Percentiles rank a stretch among this genome's conserved stretches.
These are phyloP conservation scores for Haplographium delicatum DNA, from an alignment of 495 filamentous ascomycete genomes.

Conservation along the genomic window DNA sequence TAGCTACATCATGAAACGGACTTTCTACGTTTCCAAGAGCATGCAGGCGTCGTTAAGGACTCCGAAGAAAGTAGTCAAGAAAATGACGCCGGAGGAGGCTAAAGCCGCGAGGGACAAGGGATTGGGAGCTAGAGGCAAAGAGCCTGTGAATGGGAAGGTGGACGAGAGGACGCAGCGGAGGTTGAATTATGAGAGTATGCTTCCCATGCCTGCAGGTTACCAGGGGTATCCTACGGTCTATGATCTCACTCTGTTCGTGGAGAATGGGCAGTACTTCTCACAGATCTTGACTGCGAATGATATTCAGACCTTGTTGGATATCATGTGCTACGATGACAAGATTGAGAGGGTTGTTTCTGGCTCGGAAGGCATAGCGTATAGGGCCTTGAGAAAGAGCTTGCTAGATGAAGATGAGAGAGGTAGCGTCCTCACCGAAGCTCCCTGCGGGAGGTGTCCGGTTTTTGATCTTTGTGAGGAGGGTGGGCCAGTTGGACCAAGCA, in stretches of 20 bases:
- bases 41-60: slow-evolving; percentile 7
- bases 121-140: slow-evolving; percentile 23
- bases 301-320: slow-evolving; percentile 73
- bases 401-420: slow-evolving; percentile 30
- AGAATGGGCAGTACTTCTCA: slow-evolving; percentile 55
- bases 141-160: slow-evolving; percentile 7
- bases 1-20: slow-evolving; percentile 61
- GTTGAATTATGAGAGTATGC: slow-evolving; percentile 28
- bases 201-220: slow-evolving; percentile 67
- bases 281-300: slow-evolving; percentile 64
- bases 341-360: slow-evolving; percentile 55
- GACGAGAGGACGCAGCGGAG: slow-evolving; percentile 6
- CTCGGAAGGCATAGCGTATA: slow-evolving; percentile 44
- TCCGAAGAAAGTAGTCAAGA: slow-evolving; percentile 42
- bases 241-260: slow-evolving; percentile 67
- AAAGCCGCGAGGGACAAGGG: slow-evolving; percentile 34
- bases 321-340: slow-evolving; percentile 79
- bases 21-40: slow-evolving; percentile 47
- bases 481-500: slow-evolving; percentile 81
- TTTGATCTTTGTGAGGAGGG: slow-evolving; percentile 86
- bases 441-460: slow-evolving; percentile 91
- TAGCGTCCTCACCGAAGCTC: slow-evolving; percentile 66
- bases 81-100: slow-evolving; percentile 25
- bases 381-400: slow-evolving; percentile 33
- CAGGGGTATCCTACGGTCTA: slow-evolving; percentile 69